Evolutionary conservation across 768 basidiomycete species (phyloP), one percentile per base, ranked within the genome.

Genomic region (Naganishia randhawae): DNA sequence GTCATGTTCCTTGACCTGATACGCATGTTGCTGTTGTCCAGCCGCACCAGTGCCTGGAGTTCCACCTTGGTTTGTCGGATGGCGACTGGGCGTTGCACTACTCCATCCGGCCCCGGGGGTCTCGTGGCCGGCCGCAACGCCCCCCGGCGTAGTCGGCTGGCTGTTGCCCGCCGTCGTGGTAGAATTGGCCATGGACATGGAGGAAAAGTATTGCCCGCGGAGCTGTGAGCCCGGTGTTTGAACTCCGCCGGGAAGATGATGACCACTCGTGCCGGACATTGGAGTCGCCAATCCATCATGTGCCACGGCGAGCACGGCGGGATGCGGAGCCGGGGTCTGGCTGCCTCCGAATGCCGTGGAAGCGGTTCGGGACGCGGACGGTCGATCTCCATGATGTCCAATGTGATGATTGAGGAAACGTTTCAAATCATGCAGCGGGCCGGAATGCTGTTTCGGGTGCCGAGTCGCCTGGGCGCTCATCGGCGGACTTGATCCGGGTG

Each of bases 391-490:
- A 52, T 82, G 82, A 73, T 89, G 87, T 68, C 86, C 86, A 55
- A 95, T 87, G 81, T 95, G 92, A 81, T 90, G 86, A 81, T 95
- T 91, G 71, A 99, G 85, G 83, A 98, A 96, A 32, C 93, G 89
- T 78, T 92, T 92, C 75, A 97, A 87, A 80, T 97, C 94, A 81
- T 90, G 87, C 61, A 98, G 85, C 2, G 92, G 89, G 0, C 91
- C 89, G 67, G 84, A 83, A 71, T 82, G 80, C 42, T 80, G 75
- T 69, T 84, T 82, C 19, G 75, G 67, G 63, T 80, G 80, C 31
- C 81, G 71, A 5, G 80, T 80, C 16, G 79, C 75, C 19, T 69
- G 71, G 8, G 70, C 55, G 27, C 72, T 73, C 33, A 61, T 39
- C n/a, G 75, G 74, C 32, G 78, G 76, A 22, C 69, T 72, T 45